Conservation (phyloP, 139 green algal genomes). For the Micractinium conductrix region DNA sequence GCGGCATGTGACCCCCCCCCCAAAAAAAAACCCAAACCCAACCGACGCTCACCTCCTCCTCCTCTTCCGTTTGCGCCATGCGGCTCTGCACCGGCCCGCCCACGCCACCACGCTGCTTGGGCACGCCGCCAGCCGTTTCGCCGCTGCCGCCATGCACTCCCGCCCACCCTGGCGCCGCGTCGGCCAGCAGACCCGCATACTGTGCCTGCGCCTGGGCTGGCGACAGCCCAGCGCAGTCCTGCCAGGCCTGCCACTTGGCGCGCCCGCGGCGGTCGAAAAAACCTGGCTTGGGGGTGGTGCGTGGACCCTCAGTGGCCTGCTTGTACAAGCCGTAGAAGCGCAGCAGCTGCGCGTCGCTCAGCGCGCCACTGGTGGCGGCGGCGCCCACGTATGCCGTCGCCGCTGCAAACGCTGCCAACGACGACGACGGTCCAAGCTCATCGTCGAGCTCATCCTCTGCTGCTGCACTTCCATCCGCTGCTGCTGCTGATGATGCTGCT, state of each 20-base stretch:
- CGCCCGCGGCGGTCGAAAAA: constrained; percentile 53
- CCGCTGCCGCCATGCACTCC: neutral
- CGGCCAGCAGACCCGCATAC: constrained; percentile 35
- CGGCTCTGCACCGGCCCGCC: constrained; percentile 46
- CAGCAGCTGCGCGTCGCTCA: constrained; percentile 45
- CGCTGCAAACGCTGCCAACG: constrained; percentile 50
- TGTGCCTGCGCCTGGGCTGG: neutral
- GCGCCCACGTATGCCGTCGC: constrained; percentile 40
- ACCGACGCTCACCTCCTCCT: constrained; percentile 4
- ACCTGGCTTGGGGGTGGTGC: constrained; percentile 45
- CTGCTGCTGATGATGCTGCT: too few relatives aligned
- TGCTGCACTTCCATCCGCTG: too few relatives aligned
- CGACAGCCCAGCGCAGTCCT: neutral
- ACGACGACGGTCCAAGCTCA: too few relatives aligned
- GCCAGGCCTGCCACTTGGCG: constrained; percentile 55
- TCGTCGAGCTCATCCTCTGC: too few relatives aligned
- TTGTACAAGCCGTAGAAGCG: constrained; percentile 65
- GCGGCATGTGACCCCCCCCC: too few relatives aligned
- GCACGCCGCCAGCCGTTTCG: neutral
- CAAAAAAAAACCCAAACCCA: too few relatives aligned
- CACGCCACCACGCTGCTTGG: neutral
- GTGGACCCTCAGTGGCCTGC: constrained; percentile 55
- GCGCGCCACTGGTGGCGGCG: neutral
- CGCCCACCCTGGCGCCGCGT: constrained; percentile 25
- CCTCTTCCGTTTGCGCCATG: constrained; percentile 14